Evolutionary conservation across 768 basidiomycete species (phyloP), one percentile per base, ranked within the genome.

Genomic region (Jaapia argillacea): DNA sequence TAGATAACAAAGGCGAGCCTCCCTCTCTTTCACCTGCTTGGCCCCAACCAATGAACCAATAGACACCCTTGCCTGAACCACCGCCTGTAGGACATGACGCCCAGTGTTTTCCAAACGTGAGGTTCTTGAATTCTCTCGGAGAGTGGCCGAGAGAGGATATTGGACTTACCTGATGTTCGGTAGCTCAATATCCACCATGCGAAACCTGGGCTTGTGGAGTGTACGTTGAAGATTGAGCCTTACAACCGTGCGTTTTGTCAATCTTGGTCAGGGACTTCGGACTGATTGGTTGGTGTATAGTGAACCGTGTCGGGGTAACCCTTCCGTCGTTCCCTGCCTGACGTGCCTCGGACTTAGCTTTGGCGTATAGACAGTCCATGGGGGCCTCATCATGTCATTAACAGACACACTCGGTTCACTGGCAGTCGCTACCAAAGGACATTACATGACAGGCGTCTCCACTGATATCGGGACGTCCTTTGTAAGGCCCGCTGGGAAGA

Each of bases 401-500:
- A 89, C 88, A 4, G 88, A 90, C 58, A 88, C 86, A 12, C 60
- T 90, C 14, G 87, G 88, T 3, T 89, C 87, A 1, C 72, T 90
- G 14, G 86, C 82, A n/a, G 75, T 91, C 21, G 83, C 86, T 1
- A 74, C 79, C 12, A 80, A 79, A 49, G 88, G 88, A 2, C 80
- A 87, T 6, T 91, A 66, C 54, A 87, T 88, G 86, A 90, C 88
- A 0, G 86, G 88, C 13, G 86, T 90, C 6, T 87, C 85, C 2
- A 86, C 85, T 3, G 87, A 90, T 56, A 77, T 91, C 49, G 79
- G 65, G 21, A 64, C 86, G 0, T 83, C 83, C 1, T 90, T 89
- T 48, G 75, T 89, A 45, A 77, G 78, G 25, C 85, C 84, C 16
- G 82, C 74, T 4, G 88, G 88, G n/a, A 70, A 66, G 43, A 63